These are phyloP conservation scores for Primulina tabacum DNA, from an alignment of 257 asterid genomes.

Conservation along the genomic window DNA sequence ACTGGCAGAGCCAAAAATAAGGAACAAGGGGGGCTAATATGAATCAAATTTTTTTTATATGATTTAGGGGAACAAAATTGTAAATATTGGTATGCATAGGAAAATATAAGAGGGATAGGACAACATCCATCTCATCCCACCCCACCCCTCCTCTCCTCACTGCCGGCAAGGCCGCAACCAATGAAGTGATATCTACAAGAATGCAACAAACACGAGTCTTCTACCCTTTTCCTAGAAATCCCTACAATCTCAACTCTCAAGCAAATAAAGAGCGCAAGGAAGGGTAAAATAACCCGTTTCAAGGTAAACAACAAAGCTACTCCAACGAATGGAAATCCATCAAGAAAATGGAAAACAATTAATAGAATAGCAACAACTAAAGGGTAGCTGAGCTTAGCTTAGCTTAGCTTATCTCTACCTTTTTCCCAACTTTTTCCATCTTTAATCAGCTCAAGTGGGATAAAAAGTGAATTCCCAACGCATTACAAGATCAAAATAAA, in stretches of 20 bases:
- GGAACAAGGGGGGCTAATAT: not conserved
- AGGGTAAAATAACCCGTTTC: conserved; percentile 16
- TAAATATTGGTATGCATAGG: too few species aligned
- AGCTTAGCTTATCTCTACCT: conserved; percentile 16
- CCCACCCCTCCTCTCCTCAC: too few species aligned
- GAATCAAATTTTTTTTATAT: too few species aligned
- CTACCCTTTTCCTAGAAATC: conserved; percentile 13
- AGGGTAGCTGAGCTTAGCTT: conserved; percentile 31
- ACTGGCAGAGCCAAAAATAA: not conserved
- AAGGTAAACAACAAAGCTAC: conserved; percentile 24
- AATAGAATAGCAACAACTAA: conserved; percentile 19
- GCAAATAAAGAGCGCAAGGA: conserved; percentile 24
- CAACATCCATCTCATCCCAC: too few species aligned
- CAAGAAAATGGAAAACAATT: conserved; percentile 17
- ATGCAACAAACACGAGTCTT: too few species aligned
- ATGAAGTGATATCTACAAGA: too few species aligned
- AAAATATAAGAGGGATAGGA: too few species aligned
- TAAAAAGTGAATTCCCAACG: conserved; percentile 42
- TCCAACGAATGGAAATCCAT: conserved; percentile 26
- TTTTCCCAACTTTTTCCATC: conserved; percentile 32
- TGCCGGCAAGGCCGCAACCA: too few species aligned
- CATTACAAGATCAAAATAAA: conserved; percentile 31
- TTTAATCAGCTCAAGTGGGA: conserved; percentile 39
- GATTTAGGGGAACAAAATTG: not conserved
- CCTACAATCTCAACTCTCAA: conserved; percentile 8